Conservation (phyloP, 495 filamentous ascomycete species). For the Neurospora intermedia region DNA sequence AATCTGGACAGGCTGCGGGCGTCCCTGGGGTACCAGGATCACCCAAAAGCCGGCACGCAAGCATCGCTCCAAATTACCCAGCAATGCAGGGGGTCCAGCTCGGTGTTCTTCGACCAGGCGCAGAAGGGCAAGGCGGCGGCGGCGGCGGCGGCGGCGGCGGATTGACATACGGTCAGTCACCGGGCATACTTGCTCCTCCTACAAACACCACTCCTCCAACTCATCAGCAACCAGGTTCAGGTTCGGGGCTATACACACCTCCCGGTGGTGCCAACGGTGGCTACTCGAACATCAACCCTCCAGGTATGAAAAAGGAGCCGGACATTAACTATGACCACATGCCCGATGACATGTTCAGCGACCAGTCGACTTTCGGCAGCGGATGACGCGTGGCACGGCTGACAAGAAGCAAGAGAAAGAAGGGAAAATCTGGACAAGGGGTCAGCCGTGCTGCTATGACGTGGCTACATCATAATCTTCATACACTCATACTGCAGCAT, state of each 20-base stretch:
- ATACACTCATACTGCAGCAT: not conserved
- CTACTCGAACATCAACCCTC: conserved; percentile 9
- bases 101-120: conserved; percentile 4
- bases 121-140: not conserved
- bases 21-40: conserved; percentile 1
- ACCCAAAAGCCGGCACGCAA: conserved; percentile 13
- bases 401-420: not conserved
- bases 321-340: conserved; percentile 21
- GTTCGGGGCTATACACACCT: not conserved
- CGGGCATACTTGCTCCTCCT: not conserved
- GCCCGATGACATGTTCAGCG: conserved; percentile 21
- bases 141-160: not conserved
- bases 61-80: conserved; percentile 14
- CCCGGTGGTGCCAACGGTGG: conserved; percentile 1
- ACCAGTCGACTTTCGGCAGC: conserved; percentile 8
- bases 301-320: conserved; percentile 13
- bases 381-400: not conserved
- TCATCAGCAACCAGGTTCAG: not conserved
- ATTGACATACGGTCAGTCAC: not conserved
- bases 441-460: not conserved
- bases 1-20: not conserved
- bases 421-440: not conserved
- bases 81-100: conserved; percentile 7
- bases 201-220: not conserved
- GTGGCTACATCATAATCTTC: not conserved